Conservation (phyloP, 2,329 filamentous ascomycete species). For the Microdochium bolleyi region DNA sequence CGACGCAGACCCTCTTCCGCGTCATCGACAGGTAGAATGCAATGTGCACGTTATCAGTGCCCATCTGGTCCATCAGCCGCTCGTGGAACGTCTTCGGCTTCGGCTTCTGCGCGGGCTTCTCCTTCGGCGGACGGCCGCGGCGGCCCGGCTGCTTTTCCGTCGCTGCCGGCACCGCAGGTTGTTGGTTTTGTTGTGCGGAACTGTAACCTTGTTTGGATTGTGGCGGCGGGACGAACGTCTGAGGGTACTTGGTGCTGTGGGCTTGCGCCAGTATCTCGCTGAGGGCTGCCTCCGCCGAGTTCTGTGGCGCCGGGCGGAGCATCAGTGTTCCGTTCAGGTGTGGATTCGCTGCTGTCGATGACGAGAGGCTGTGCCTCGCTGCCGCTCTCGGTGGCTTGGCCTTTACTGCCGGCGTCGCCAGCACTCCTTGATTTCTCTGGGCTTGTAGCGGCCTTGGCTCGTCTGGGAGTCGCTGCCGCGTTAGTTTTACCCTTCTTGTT, state of each 20-base stretch:
- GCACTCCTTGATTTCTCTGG: neutral
- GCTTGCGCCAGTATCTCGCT: neutral
- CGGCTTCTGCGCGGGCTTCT: neutral
- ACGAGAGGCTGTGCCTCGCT: neutral
- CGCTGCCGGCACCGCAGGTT: neutral
- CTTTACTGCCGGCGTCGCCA: neutral
- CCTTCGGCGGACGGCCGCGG: neutral
- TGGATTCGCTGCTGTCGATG: neutral
- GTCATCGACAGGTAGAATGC: slow-evolving; percentile 4
- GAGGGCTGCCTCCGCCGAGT: neutral
- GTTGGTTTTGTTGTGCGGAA: neutral
- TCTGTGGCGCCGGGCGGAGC: neutral
- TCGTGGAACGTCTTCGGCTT: neutral
- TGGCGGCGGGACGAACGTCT: neutral
- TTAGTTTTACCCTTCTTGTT: neutral
- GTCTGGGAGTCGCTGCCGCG: neutral
- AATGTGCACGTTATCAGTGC: neutral
- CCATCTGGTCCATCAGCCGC: neutral
- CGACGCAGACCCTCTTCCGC: slow-evolving; percentile 8
- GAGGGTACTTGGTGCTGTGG: neutral
- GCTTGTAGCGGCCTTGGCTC: neutral
- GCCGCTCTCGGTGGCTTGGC: neutral
- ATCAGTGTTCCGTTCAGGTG: neutral
- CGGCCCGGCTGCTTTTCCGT: neutral
- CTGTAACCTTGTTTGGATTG: neutral